phyloP scores from a whole-genome alignment of 73 alveolate species.

The Paramecium primaurelia region DNA sequence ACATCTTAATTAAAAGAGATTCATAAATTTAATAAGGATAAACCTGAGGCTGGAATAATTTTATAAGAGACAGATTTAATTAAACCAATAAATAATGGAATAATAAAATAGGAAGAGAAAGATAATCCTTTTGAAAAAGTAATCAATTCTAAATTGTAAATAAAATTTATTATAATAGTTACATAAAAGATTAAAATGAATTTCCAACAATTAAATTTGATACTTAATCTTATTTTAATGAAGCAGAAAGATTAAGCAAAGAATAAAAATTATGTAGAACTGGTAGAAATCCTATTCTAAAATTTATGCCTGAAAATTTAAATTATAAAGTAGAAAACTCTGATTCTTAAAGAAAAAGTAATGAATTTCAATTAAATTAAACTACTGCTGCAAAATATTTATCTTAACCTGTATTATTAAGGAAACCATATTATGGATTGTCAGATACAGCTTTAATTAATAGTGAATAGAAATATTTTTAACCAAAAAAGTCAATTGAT shows the following conservation, averaged over 20 bases:
- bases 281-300: conserved; percentile 7
- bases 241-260: conserved; percentile 20
- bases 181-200: neutral
- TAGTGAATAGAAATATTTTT: neutral
- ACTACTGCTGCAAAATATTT: neutral
- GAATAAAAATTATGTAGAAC: neutral
- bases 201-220: conserved; percentile 21
- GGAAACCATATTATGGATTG: conserved; percentile 13
- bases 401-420: neutral
- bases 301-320: conserved; percentile 27
- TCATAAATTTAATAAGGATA: neutral
- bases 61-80: neutral
- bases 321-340: neutral
- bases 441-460: neutral
- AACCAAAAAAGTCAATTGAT: neutral
- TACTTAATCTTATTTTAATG: neutral
- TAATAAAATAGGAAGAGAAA: neutral
- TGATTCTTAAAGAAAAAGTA: neutral
- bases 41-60: conserved; percentile 44
- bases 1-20: neutral
- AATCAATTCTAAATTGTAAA: conserved; percentile 6
- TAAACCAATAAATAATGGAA: neutral
- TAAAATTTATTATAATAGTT: neutral
- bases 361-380: neutral
- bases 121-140: conserved; percentile 43